A percentile compares a stretch with the other conserved stretches of the same genome.
Conservation (phyloP, 2,329 filamentous ascomycete species). For the Tolypocladium cylindrosporum region DNA sequence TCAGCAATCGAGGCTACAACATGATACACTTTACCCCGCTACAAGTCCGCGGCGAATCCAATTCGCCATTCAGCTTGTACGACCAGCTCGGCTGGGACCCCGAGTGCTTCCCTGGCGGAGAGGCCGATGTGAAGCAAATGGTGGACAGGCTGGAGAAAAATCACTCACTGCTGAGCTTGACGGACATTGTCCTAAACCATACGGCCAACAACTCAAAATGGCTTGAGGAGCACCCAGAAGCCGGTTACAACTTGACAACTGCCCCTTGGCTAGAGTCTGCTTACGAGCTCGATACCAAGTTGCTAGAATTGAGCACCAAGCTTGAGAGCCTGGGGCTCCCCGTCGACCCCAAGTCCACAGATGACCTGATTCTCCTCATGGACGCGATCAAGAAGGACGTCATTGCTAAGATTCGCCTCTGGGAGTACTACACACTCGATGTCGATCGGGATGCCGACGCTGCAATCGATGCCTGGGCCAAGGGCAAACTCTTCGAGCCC, state of each 20-base stretch:
- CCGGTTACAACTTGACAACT: constrained; percentile 87
- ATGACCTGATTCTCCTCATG: constrained; percentile 75
- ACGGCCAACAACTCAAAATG: constrained; percentile 93
- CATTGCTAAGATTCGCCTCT: constrained; percentile 67
- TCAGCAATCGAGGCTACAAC: constrained; percentile 89
- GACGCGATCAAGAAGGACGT: constrained; percentile 73
- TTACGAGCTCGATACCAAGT: constrained; percentile 48
- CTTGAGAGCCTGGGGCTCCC: constrained; percentile 66
- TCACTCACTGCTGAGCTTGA: constrained; percentile 76
- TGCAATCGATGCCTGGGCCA: constrained; percentile 62
- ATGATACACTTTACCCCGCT: constrained; percentile 98
- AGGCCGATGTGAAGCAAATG: constrained; percentile 69
- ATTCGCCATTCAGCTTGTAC: constrained; percentile 94
- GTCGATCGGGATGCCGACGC: constrained; percentile 62
- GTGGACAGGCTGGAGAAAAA: constrained; percentile 74
- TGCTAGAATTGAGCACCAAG: constrained; percentile 67
- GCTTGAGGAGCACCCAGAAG: constrained; percentile 89
- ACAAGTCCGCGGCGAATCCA: constrained; percentile 78
- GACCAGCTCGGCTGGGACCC: constrained; percentile 86
- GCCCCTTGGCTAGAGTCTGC: constrained; percentile 68
- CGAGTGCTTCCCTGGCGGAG: constrained; percentile 71
- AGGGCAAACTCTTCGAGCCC: constrained; percentile 45
- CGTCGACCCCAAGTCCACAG: constrained; percentile 56
- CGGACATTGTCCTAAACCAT: constrained; percentile 96
- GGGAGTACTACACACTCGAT: constrained; percentile 88